Base-by-base conservation (phyloP, 768 basidiomycete genomes). In the Suillus americanus region DNA sequence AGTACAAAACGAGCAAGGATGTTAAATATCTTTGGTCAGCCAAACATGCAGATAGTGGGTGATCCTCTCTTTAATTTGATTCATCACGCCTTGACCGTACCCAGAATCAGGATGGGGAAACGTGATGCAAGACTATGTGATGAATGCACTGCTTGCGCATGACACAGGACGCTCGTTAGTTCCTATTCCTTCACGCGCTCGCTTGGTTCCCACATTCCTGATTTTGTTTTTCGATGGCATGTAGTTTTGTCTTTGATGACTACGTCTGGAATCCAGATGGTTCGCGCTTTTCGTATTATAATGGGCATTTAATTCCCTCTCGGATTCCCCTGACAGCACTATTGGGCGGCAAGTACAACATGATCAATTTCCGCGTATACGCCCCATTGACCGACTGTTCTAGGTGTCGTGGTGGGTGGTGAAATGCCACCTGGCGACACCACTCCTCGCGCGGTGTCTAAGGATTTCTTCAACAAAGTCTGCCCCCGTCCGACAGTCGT, bases 21-120 rank as follows among this genome's bases (percentile, higher is more conserved):
- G 71, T 76, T 20, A 80, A 78, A 64, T 86, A 81, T 66, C 69
- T 87, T 10, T 83, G 79, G 69, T 70, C 82, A 37, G 79, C 82
- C 3, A 85, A 84, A 62, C 83, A 86, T 67, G 79, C 72, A 0
- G 71, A 73, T 61, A 72, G 83, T 81, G 55, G 65, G 79, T 70
- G 0, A n/a, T 23, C 18, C 40, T 12, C 10, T 23, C 38, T 37
- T 62, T 20, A 56, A 9, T 16, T 28, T 37, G 14, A 5, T 28
- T 10, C 38, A 25, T 40, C 18, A 37, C 5, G 12, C 12, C 6
- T 59, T 59, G 40, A 41, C 35, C 16, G 38, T 54, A 23, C 35
- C 14, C 38, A 80, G 80, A 73, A 51, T 74, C 72, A 7, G 81
- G 80, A 1, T 81, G 75, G 76, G 79, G 79, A 1, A 81, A 81